phyloP scores from a whole-genome alignment of 192 early-diverging fungal species.

The Entomortierella beljakovae region DNA sequence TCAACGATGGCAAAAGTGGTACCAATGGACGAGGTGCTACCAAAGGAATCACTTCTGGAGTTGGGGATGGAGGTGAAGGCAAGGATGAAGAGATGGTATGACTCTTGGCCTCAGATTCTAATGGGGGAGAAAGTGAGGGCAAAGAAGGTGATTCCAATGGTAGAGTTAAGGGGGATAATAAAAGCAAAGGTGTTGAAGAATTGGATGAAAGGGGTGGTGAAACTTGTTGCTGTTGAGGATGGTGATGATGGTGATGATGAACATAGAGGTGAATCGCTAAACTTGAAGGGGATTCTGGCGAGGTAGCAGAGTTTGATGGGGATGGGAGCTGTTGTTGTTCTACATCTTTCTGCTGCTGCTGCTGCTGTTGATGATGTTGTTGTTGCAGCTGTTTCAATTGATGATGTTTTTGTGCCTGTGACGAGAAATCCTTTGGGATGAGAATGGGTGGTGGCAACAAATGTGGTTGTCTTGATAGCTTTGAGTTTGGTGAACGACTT shows the following conservation, averaged over 20 bases:
- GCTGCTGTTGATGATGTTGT: neutral
- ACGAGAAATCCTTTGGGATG: conserved; percentile 16
- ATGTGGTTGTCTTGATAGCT: conserved; percentile 5
- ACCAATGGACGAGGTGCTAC: conserved; percentile 1
- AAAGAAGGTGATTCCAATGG: neutral
- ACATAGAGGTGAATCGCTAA: conserved; percentile 49
- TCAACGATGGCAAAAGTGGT: conserved; percentile 19
- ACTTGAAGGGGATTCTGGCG: conserved; percentile 43
- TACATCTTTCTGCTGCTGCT: neutral
- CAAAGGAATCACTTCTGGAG: conserved; percentile 1
- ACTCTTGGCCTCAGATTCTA: neutral
- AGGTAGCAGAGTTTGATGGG: conserved; percentile 6
- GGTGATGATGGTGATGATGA: conserved; percentile 45
- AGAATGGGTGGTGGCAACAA: conserved; percentile 24
- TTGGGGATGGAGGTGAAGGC: conserved; percentile 13
- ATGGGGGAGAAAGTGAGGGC: neutral
- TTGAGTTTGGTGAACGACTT: neutral
- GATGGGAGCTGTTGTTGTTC: conserved; percentile 14
- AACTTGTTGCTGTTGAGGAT: conserved; percentile 10
- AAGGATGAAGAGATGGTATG: neutral
- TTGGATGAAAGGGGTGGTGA: neutral
- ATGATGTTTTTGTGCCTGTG: neutral
- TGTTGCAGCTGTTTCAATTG: conserved; percentile 9
- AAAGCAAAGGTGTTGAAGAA: neutral
- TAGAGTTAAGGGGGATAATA: conserved; percentile 25